Conservation (phyloP, 1,284 basidiomycete species). For the Marasmius sp. region DNA sequence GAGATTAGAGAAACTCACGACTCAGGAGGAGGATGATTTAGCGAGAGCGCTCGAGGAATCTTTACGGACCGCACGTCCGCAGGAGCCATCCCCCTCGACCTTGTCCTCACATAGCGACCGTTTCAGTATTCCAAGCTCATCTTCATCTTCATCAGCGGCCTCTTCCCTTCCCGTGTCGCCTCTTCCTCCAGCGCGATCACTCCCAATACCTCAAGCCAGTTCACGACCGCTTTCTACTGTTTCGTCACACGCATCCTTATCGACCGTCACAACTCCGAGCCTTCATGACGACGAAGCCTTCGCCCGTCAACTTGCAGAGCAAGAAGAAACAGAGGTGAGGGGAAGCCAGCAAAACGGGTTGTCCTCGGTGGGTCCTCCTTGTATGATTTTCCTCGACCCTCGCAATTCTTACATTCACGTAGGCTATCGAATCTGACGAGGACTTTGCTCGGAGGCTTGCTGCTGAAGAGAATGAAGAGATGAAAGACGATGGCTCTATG, state of each 20-base stretch:
- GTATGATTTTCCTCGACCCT: no score
- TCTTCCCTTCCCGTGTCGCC: neutral
- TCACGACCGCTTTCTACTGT: neutral
- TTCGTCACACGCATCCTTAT: neutral
- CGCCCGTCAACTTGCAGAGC: constrained; percentile 23
- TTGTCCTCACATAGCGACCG: constrained; percentile 14
- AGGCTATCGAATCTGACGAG: constrained; percentile 16
- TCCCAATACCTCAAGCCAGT: neutral
- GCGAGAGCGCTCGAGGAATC: constrained; percentile 66
- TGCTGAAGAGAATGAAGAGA: constrained; percentile 22
- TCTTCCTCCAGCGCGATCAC: neutral
- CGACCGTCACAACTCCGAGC: neutral
- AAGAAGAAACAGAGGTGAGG: constrained; percentile 26
- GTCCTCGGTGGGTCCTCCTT: neutral
- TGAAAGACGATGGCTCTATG: constrained; percentile 2
- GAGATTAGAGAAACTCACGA: constrained; percentile 31
- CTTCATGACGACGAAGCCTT: constrained; percentile 10
- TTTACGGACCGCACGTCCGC: constrained; percentile 25
- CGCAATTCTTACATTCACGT: neutral
- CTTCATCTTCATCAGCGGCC: neutral
- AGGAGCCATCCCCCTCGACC: constrained; percentile 13
- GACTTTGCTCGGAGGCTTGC: constrained; percentile 22
- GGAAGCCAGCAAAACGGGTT: constrained; percentile 1
- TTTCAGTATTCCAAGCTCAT: constrained; percentile 7
- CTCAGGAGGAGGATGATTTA: constrained; percentile 63